phyloP scores from a whole-genome alignment of 106 monocot genomes.

The Vanilla planifolia region DNA sequence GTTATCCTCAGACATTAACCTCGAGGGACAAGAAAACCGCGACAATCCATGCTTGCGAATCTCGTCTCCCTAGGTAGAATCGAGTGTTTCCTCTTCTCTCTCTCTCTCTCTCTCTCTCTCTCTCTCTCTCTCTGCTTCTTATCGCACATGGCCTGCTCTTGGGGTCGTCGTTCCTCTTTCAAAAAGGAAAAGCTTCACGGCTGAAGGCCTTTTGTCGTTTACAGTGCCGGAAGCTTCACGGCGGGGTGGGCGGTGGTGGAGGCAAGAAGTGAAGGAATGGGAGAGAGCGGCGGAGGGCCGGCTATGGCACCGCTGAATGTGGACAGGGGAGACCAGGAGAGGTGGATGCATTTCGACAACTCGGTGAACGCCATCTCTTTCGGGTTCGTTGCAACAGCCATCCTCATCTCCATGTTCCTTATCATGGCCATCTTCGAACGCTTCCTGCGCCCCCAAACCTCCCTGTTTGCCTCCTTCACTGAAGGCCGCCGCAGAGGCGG shows the following conservation, averaged over 20 bases:
- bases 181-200: background rate
- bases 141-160: background rate
- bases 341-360: constrained; percentile 41
- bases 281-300: constrained; percentile 20
- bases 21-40: background rate
- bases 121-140: background rate
- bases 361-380: constrained; percentile 58
- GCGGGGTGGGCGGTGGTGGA: constrained; percentile 4
- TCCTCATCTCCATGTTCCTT: constrained; percentile 68
- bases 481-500: background rate
- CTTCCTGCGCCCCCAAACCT: constrained; percentile 30
- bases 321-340: constrained; percentile 17
- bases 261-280: constrained; percentile 13
- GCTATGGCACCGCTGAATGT: constrained; percentile 22
- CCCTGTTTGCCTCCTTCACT: background rate
- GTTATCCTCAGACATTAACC: too few species aligned
- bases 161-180: background rate
- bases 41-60: background rate
- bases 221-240: too few species aligned
- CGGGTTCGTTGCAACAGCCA: constrained; percentile 64
- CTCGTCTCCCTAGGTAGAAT: background rate
- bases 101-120: background rate
- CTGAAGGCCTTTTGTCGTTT: background rate
- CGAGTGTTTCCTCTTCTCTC: background rate
- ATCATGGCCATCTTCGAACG: constrained; percentile 68